Base-by-base conservation (phyloP, 352 stramenopile species). In the Phytophthora sp. region DNA sequence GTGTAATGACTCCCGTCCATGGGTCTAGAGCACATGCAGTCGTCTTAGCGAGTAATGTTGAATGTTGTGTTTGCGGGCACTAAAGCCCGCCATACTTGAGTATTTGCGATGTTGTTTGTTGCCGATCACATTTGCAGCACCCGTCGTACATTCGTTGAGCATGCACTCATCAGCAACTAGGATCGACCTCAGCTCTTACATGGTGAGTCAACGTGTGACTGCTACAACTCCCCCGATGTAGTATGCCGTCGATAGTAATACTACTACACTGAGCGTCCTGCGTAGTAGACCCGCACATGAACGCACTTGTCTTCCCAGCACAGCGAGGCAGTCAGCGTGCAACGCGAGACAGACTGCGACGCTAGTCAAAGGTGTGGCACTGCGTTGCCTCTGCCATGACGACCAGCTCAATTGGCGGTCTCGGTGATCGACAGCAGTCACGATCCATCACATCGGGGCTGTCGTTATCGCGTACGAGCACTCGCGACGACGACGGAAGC, bases 401-500 rank as follows among this genome's bases (percentile, higher is more conserved):
- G 51, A 59, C 50, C 50, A 46, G 24, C 21, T 46, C 27, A 54
- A 46, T 34, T 35, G 32, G 45, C 49, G 6, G 30, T 62, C 43
- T 62, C 43, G 54, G 54, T 62, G 54, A 55, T 62, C 54, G 54
- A 56, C n/a, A n/a, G n/a, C n/a, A n/a, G n/a, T n/a, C n/a, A n/a
- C n/a, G n/a, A n/a, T n/a, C n/a, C n/a, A n/a, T n/a, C n/a, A n/a
- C n/a, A n/a, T n/a, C n/a, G n/a, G n/a, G n/a, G n/a, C n/a, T n/a
- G n/a, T n/a, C n/a, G n/a, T n/a, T n/a, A n/a, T n/a, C n/a, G n/a
- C n/a, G n/a, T n/a, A n/a, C n/a, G n/a, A n/a, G n/a, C n/a, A n/a
- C n/a, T n/a, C n/a, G n/a, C n/a, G n/a, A n/a, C n/a, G n/a, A n/a
- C n/a, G n/a, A n/a, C n/a, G n/a, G n/a, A n/a, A n/a, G n/a, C n/a